Evolutionary conservation across 257 asterid genomes (phyloP).

Genomic region (Plantago major): DNA sequence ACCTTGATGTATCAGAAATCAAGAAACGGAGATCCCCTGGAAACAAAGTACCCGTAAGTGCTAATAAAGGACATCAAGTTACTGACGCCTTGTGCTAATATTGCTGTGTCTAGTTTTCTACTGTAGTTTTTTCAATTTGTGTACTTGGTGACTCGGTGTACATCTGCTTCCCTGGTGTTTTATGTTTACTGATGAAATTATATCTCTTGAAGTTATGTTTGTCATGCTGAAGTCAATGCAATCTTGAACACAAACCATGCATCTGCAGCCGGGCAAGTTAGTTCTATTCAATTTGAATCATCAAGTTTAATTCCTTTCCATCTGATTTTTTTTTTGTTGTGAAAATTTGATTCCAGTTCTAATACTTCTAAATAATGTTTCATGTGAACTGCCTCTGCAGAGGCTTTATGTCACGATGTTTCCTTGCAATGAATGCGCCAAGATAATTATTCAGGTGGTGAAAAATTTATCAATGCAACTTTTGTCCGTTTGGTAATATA

Average conservation of each 20-base stretch:
- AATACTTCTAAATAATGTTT: conserved; percentile 13
- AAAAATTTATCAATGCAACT: not conserved
- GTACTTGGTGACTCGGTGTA: not conserved
- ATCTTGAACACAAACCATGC: conserved; percentile 90
- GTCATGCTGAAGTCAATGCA: conserved; percentile 98
- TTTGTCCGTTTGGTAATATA: not conserved
- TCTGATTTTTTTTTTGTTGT: too few relatives aligned
- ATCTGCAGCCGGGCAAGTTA: conserved; percentile 93
- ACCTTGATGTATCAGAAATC: conserved; percentile 63
- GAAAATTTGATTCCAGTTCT: conserved; percentile 4
- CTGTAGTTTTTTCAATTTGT: not conserved
- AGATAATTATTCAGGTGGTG: conserved; percentile 82
- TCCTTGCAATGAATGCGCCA: conserved; percentile 95
- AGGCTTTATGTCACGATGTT: conserved; percentile 92
- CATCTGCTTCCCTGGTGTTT: conserved; percentile 10
- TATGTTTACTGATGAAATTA: not conserved
- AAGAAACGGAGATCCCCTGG: conserved; percentile 71
- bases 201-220: conserved; percentile 59
- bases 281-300: conserved; percentile 15
- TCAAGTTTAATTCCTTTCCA: conserved; percentile 1
- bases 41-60: conserved; percentile 94
- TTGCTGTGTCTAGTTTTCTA: not conserved
- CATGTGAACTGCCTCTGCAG: conserved; percentile 43
- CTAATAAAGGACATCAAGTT: conserved; percentile 6
- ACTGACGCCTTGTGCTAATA: not conserved